Base-by-base conservation (phyloP, 345 rosid species). In the Heritiera fomes region DNA sequence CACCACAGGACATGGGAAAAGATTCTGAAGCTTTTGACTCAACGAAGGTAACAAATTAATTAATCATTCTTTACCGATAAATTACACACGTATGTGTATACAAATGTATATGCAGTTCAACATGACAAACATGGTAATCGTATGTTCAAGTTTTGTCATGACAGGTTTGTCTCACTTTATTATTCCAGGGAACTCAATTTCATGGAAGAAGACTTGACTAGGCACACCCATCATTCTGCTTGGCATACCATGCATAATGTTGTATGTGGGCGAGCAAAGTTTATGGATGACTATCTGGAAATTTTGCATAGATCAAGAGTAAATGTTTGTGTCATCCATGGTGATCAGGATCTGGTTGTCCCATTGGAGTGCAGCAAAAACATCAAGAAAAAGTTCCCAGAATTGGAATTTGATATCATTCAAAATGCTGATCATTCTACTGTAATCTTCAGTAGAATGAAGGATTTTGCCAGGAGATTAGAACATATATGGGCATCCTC, bases 201-300 rank as follows among this genome's bases (percentile, higher is more conserved):
- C 71, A 30, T 72, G 80, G 13, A 69, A 7, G 58, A 45, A 18
- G 92, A 89, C 80, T 34, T 92, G 66, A 84, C 92, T 0, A 89
- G 85, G 87, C 97, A 92, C 82, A 91, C 97, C 9, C 98, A 94
- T 82, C 91, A 82, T 76, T 92, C 98, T 0, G 94, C 90, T 28
- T 94, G 93, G 94, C 93, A 90, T 43, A 86, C 88, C 40, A 87
- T 91, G 96, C 96, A 92, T 71, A 94, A 92, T 80, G 93, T 91
- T 73, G 78, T 92, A 76, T 94, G 92, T 60, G 93, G 96, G 41
- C 97, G 94, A 75, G 90, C 88, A 0, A 94, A 87, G 82, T 87
- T 78, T 18, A 69, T 82, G 71, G 94, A 90, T 67, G 87, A 83
- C 4, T 87, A 84, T 68, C 79, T 92, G 66, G 83, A 87, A 77